Base-by-base conservation (phyloP, 2,329 filamentous ascomycete species). In the Diplocarpon mali region DNA sequence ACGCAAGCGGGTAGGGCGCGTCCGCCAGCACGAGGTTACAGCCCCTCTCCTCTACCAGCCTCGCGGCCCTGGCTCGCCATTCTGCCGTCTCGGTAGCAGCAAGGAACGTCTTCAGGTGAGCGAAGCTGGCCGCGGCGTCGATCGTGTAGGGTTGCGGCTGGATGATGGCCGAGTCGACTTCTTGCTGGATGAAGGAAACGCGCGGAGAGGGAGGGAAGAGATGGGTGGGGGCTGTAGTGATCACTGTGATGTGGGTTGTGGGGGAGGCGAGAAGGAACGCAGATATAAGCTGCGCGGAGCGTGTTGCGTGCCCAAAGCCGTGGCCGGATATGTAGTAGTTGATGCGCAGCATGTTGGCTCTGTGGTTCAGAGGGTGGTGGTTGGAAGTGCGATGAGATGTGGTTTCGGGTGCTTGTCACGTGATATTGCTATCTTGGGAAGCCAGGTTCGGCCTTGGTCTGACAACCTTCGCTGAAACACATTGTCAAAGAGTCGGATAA, bases 261-360 rank as follows among this genome's bases (percentile, higher is more conserved):
- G 41, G 28, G 10, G 34, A 24, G 7, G 28, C 8, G 27, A 8
- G 12, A 11, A 43, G 41, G n/a, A 43, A 27, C 6, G 41, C 35
- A 27, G 35, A 38, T 13, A 43, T 38, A 4, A 43, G 34, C 16
- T 43, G 41, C 3, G 41, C 14, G 8, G 41, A 43, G 28, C 41
- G 41, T 1, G 41, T 43, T 6, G 41, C 41, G 14, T 43, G 41
- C 12, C 41, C 41, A 16, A 14, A 43, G n/a, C 41, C 41, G 27
- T 43, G 41, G 20, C 35, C 35, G 20, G 41, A 38, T 15, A 43
- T 43, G 27, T 38, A 38, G 41, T 43, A 43, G 16, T 24, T 31
- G 11, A 43, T 32, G 16, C 35, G 41, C 15, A 43, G 41, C 41
- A 43, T 43, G 14, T 36, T 31, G 32, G 27, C 16, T 9, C 10